Evolutionary conservation across 441 rosid species (phyloP), one percentile per base, ranked within the genome.

Genomic region (Hura crepitans): DNA sequence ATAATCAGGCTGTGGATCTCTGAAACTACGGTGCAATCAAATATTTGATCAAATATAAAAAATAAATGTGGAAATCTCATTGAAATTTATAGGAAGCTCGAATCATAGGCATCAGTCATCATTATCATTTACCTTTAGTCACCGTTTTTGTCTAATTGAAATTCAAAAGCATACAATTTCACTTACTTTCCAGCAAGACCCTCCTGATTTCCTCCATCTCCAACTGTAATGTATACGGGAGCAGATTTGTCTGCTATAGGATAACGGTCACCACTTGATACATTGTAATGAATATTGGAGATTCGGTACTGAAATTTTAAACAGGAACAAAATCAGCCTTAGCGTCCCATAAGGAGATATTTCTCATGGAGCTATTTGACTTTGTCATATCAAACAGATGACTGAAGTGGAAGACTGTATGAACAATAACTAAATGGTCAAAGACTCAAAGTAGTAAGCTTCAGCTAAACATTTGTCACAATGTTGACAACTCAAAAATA

Each of bases 121-220:
- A 55, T 23, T 43, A 13, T 23, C n/a, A 43, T 42, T 18, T 2
- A 58, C 55, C 11, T 33, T 39, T 54, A 15, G 9, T 23, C 30
- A 10, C 33, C 28, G 3, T 54, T 54, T 56, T 15, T 22, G 6
- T 8, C 56, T 35, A 4, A 35, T 35, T 35, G 39, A 35, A 35
- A 35, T 35, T 35, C 4, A 0, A 35, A 0, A 35, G 7, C 39
- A n/a, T 37, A 50, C 23, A 70, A 57, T 49, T 75, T 50, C 61
- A 72, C 85, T 81, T 62, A 90, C 99, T 79, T 84, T 80, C 62
- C 83, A 8, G 97, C 96, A 47, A 94, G 92, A 75, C 97, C 97
- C 86, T 89, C 97, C 80, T 90, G 97, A 77, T 94, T 94, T 77
- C 99, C 99, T 65, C 99, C 97, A 71, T 94, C 97, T 74, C 98